Evolutionary conservation across 305 asterid species (phyloP).

Genomic region (Fraxinus albicans): DNA sequence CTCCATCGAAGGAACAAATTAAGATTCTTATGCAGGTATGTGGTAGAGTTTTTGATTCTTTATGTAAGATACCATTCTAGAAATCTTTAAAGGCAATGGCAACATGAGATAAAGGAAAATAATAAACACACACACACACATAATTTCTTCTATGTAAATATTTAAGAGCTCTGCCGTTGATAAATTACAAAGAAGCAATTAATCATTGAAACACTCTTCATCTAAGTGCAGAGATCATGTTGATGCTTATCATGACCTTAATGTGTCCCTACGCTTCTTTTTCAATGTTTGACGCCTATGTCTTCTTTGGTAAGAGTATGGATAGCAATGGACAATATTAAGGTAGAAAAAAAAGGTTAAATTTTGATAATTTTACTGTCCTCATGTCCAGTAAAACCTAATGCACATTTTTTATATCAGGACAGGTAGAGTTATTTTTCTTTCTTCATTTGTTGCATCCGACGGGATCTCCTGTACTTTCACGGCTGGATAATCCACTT

Average conservation of each 20-base stretch:
- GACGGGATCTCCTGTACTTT: not conserved
- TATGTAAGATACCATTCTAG: conserved; percentile 1
- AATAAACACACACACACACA: not conserved
- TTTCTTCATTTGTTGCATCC: not conserved
- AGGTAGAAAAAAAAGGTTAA: not conserved
- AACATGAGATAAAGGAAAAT: not conserved
- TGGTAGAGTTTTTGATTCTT: not conserved
- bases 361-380: not conserved
- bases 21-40: conserved; percentile 63
- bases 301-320: not conserved
- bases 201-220: not conserved
- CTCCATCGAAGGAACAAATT: conserved; percentile 75
- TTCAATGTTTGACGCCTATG: not conserved
- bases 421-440: not conserved
- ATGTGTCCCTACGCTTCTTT: not conserved
- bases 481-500: not conserved
- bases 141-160: not conserved
- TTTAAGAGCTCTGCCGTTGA: not conserved
- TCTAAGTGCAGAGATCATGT: not conserved
- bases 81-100: not conserved
- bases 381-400: not conserved
- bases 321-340: not conserved
- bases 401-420: not conserved
- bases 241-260: not conserved
- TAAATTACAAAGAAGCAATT: not conserved